These are phyloP conservation scores for Chlorella sorokiniana DNA, from an alignment of 139 green algal species.

Conservation along the genomic window DNA sequence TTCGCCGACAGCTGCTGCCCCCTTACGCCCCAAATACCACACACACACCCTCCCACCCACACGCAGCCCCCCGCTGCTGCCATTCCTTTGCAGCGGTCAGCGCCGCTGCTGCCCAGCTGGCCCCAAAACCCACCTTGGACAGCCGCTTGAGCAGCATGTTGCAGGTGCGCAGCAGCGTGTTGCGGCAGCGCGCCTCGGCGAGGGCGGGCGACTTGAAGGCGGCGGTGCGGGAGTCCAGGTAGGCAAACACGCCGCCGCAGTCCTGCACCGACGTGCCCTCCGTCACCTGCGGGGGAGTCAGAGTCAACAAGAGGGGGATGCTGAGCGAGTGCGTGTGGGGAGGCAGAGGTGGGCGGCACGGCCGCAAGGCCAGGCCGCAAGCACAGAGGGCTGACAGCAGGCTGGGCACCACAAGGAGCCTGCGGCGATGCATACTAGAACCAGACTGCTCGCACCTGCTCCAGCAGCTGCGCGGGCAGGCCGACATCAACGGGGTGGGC, in stretches of 20 bases:
- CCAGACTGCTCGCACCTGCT: constrained; percentile 18
- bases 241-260: constrained; percentile 46
- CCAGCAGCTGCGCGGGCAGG: constrained; percentile 29
- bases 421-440: background rate
- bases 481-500: constrained; percentile 11
- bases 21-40: too few relatives aligned
- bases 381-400: too few relatives aligned
- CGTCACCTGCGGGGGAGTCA: constrained; percentile 4
- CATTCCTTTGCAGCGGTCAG: too few relatives aligned
- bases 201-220: constrained; percentile 21
- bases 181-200: constrained; percentile 36
- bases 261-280: constrained; percentile 36
- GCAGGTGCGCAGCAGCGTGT: constrained; percentile 65
- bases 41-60: too few relatives aligned
- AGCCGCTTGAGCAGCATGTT: constrained; percentile 67
- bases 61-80: too few relatives aligned
- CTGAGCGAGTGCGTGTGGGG: too few relatives aligned
- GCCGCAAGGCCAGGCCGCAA: too few relatives aligned
- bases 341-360: too few relatives aligned
- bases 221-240: constrained; percentile 35
- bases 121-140: constrained; percentile 56
- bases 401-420: too few relatives aligned
- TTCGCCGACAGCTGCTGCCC: too few relatives aligned
- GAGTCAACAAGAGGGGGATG: background rate
- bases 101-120: too few relatives aligned